phyloP scores from a whole-genome alignment of 1,284 basidiomycete species.

The Sporisorium reilianum region DNA sequence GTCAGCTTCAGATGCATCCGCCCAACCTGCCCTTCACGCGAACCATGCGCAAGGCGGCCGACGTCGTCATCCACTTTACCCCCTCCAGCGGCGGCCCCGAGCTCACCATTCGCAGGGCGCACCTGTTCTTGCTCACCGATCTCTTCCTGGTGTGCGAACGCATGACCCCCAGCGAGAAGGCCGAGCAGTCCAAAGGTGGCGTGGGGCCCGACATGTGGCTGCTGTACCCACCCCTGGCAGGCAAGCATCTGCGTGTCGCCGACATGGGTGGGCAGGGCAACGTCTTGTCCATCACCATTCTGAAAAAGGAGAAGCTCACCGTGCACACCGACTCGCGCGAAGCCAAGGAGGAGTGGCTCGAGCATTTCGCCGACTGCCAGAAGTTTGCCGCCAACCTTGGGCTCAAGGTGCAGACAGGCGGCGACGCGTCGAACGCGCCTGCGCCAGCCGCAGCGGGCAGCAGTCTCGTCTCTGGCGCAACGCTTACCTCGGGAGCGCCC shows the following conservation, averaged over 20 bases:
- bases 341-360: conserved; percentile 77
- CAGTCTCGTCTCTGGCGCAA: conserved; percentile 7
- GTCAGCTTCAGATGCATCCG: conserved; percentile 89
- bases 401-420: conserved; percentile 54
- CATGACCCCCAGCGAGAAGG: conserved; percentile 55
- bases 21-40: conserved; percentile 84
- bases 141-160: conserved; percentile 80
- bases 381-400: conserved; percentile 77
- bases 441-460: conserved; percentile 4
- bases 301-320: conserved; percentile 87
- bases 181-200: conserved; percentile 33
- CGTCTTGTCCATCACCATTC: conserved; percentile 81
- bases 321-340: conserved; percentile 77
- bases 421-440: conserved; percentile 8
- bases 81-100: conserved; percentile 74
- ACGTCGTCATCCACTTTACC: conserved; percentile 82
- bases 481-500: conserved; percentile 15
- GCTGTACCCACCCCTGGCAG: conserved; percentile 93
- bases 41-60: conserved; percentile 79
- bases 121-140: conserved; percentile 91
- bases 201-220: conserved; percentile 83
- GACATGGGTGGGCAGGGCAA: conserved; percentile 76
- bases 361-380: conserved; percentile 85
- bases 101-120: conserved; percentile 80
- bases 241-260: conserved; percentile 79